Evolutionary conservation across 257 asterid genomes (phyloP).

Genomic region (Salvia hispanica): DNA sequence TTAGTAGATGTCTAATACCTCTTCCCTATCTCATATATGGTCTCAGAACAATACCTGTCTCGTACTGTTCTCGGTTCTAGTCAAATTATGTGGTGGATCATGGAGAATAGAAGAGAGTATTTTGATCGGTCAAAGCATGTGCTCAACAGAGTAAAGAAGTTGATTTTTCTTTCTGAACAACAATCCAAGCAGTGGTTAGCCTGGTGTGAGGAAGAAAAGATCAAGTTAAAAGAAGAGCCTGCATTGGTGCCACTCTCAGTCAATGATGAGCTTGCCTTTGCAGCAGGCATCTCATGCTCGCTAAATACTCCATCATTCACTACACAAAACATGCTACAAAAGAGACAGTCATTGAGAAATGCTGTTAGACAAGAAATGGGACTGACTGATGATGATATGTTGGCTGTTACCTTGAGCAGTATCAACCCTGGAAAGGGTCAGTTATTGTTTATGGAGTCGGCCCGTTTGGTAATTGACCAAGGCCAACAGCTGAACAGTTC

Average conservation of each 20-base stretch:
- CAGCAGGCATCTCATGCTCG: slow-evolving; percentile 80
- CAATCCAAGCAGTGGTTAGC: slow-evolving; percentile 89
- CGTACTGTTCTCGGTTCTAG: slow-evolving; percentile 87
- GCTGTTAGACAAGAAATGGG: slow-evolving; percentile 89
- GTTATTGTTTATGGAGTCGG: slow-evolving; percentile 76
- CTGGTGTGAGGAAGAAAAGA: slow-evolving; percentile 83
- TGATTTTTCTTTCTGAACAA: slow-evolving; percentile 78
- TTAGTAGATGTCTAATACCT: slow-evolving; percentile 18
- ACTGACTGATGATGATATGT: slow-evolving; percentile 73
- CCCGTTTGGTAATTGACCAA: slow-evolving; percentile 54
- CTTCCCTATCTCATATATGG: slow-evolving; percentile 4
- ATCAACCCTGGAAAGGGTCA: slow-evolving; percentile 99
- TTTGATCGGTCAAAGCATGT: slow-evolving; percentile 83
- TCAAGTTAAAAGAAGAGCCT: slow-evolving; percentile 50
- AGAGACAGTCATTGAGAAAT: slow-evolving; percentile 57
- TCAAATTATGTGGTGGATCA: slow-evolving; percentile 98
- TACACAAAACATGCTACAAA: slow-evolving; percentile 75
- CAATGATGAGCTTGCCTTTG: slow-evolving; percentile 93
- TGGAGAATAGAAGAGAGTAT: slow-evolving; percentile 96
- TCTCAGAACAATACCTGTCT: slow-evolving; percentile 80
- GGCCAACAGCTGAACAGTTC: slow-evolving; percentile 39
- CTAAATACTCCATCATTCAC: slow-evolving; percentile 75
- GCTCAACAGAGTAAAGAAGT: slow-evolving; percentile 75
- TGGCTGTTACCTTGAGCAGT: slow-evolving; percentile 76
- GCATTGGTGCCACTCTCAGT: slow-evolving; percentile 58